Percentiles rank a stretch among this genome's conserved stretches.
Conservation (phyloP, 1,139 yeast species). For the Taphrina pruni region DNA sequence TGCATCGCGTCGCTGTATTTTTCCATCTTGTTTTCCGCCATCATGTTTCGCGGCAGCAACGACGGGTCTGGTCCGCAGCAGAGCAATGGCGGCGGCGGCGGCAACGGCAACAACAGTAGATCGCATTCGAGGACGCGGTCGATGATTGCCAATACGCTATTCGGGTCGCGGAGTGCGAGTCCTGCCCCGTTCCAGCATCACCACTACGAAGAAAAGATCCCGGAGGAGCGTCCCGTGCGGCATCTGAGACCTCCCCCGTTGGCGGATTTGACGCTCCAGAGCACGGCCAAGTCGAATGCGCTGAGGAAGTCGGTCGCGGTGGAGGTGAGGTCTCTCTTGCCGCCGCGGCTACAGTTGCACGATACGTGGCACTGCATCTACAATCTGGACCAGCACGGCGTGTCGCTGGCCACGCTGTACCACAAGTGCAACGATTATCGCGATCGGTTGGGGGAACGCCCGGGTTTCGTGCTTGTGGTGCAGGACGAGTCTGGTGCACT, state of each 20-base stretch:
- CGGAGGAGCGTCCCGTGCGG: slow-evolving; percentile 27
- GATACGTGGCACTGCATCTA: slow-evolving; percentile 72
- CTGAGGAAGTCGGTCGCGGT: slow-evolving; percentile 68
- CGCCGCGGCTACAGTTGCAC: slow-evolving; percentile 61
- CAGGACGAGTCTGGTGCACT: slow-evolving; percentile 58
- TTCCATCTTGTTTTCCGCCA: slow-evolving; percentile 2
- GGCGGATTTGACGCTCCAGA: slow-evolving; percentile 57
- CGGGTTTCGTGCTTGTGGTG: slow-evolving; percentile 50
- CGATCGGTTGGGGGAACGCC: slow-evolving; percentile 47
- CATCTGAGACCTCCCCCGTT: slow-evolving; percentile 52
- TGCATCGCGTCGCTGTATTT: slow-evolving; percentile 19
- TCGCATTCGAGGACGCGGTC: slow-evolving; percentile 20
- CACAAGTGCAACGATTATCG: slow-evolving; percentile 53
- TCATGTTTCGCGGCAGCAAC: slow-evolving; percentile 14
- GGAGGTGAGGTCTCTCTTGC: slow-evolving; percentile 73
- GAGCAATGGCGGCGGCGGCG: too few species aligned
- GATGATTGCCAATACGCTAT: slow-evolving; percentile 7
- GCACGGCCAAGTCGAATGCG: slow-evolving; percentile 62
- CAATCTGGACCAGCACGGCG: slow-evolving; percentile 89
- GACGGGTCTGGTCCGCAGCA: not conserved
- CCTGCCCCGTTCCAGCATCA: not conserved
- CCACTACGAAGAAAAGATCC: slow-evolving; percentile 1
- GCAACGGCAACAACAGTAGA: not conserved
- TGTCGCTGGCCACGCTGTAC: slow-evolving; percentile 79
- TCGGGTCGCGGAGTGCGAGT: slow-evolving; percentile 17